Evolutionary conservation across 192 early-diverging fungal species (phyloP).

Genomic region (Martensiomyces pterosporus): DNA sequence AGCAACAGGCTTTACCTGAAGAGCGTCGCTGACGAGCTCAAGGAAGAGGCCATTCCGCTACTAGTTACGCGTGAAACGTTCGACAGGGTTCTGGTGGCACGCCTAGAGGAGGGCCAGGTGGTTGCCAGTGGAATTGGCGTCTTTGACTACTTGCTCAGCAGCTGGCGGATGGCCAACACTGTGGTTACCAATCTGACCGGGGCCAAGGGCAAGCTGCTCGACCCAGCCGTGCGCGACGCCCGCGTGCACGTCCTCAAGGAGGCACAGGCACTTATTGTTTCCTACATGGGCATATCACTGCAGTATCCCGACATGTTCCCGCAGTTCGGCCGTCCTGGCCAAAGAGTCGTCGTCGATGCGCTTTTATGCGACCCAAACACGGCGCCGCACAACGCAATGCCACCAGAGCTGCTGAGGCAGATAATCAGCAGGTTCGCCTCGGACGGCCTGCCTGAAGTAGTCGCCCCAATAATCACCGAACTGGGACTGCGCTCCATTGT

Average conservation of each 20-base stretch:
- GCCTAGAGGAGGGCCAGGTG: slow-evolving; percentile 55
- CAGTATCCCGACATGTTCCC: slow-evolving; percentile 90
- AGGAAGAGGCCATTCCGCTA: slow-evolving; percentile 11
- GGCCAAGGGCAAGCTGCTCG: slow-evolving; percentile 48
- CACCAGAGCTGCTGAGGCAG: slow-evolving; percentile 14
- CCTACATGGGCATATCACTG: slow-evolving; percentile 77
- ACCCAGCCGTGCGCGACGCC: slow-evolving; percentile 52
- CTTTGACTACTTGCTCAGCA: slow-evolving; percentile 65
- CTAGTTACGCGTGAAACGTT: slow-evolving; percentile 52
- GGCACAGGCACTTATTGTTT: slow-evolving; percentile 63
- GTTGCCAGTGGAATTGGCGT: slow-evolving; percentile 32
- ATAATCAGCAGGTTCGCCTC: slow-evolving; percentile 21
- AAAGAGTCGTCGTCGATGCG: slow-evolving; percentile 12
- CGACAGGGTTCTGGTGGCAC: slow-evolving; percentile 67
- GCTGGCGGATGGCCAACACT: slow-evolving; percentile 56
- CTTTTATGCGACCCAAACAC: slow-evolving; percentile 10
- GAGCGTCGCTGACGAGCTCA: slow-evolving; percentile 39
- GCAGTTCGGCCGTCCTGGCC: slow-evolving; percentile 44
- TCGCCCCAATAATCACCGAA: slow-evolving; percentile 27
- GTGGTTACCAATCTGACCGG: slow-evolving; percentile 53
- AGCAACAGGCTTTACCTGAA: slow-evolving; percentile 11
- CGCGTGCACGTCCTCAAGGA: slow-evolving; percentile 59
- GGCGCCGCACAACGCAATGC: slow-evolving; percentile 1
- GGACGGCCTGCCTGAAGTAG: slow-evolving; percentile 36
- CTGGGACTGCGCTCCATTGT: slow-evolving; percentile 23